A percentile compares a stretch with the other conserved stretches of the same genome.
These are phyloP conservation scores for Pulveroboletus frians DNA, from an alignment of 768 basidiomycete genomes.

Conservation along the genomic window DNA sequence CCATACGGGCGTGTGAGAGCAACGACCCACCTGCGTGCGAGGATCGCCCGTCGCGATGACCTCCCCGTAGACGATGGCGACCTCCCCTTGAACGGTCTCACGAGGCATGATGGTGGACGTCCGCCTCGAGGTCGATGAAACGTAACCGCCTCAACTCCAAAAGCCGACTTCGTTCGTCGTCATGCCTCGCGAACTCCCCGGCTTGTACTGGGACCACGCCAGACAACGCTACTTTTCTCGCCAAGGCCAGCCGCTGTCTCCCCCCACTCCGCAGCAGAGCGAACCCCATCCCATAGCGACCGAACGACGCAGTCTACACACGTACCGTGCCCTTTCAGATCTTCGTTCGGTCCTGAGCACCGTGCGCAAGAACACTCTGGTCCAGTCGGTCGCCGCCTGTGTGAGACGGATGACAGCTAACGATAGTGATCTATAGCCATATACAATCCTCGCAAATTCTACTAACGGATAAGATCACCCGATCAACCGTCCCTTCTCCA, in stretches of 20 bases:
- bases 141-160: not conserved
- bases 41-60: not conserved
- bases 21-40: not conserved
- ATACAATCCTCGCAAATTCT: conserved; percentile 38
- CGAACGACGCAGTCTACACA: not conserved
- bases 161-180: not conserved
- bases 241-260: not conserved
- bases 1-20: not conserved
- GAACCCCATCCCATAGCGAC: not conserved
- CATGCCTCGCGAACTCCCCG: conserved; percentile 51
- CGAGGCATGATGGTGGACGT: not conserved
- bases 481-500: conserved; percentile 18
- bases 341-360: conserved; percentile 17
- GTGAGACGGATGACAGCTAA: not conserved
- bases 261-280: not conserved
- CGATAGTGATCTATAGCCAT: conserved; percentile 29
- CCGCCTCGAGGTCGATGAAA: not conserved
- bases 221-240: conserved; percentile 50
- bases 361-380: conserved; percentile 18
- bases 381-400: conserved; percentile 20
- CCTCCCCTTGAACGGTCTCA: not conserved
- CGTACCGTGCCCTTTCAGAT: conserved; percentile 4
- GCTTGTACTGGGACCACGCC: conserved; percentile 50
- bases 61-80: not conserved
- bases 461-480: conserved; percentile 31